Base-by-base conservation (phyloP, 2,329 filamentous ascomycete genomes). In the Aureobasidium sp. region DNA sequence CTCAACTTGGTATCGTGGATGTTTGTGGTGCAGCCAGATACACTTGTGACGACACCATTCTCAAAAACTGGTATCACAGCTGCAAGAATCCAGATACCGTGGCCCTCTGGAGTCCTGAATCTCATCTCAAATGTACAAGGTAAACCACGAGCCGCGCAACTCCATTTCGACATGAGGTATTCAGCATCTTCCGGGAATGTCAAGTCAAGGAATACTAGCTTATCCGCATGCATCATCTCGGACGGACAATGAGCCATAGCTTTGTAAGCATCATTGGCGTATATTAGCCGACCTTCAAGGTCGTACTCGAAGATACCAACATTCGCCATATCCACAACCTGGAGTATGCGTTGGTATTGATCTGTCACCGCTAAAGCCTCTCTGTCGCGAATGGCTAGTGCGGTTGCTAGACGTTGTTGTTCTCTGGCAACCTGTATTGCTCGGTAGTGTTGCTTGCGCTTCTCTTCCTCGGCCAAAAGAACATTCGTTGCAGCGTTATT, bases 1-100 rank as follows among this genome's bases (percentile, higher is more conserved):
- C 65, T n/a, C 63, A 62, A 62, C 66, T 68, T 54, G 67, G 68
- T 11, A 63, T 58, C 63, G 32, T 66, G 59, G 21, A 70, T 68
- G 39, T 70, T 65, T 9, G 67, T 68, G 27, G 65, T 62, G 50
- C 67, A 70, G 11, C 68, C 68, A 36, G 59, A 64, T 16, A 70
- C 52, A n/a, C 61, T 50, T 6, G 55, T 62, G 42, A 68, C 52
- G 3, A 65, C 54, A 5, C 67, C 67, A 21, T 62, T n/a, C 7
- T 61, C 65, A 3, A 39, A 59, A 8, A 65, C 65, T 10, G 68
- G 65, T 1, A 68, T 63, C 49, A 65, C 65, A 3, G 66, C 66
- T 10, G 66, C 66, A 4, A 61, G 47, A 1, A 68, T 65, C 67
- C 67, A 68, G n/a, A 39, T 4, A n/a, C 45, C 60, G 15, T 36